phyloP scores from a whole-genome alignment of 1,139 yeast genomes.

The Arxiozyma heterogenica region DNA sequence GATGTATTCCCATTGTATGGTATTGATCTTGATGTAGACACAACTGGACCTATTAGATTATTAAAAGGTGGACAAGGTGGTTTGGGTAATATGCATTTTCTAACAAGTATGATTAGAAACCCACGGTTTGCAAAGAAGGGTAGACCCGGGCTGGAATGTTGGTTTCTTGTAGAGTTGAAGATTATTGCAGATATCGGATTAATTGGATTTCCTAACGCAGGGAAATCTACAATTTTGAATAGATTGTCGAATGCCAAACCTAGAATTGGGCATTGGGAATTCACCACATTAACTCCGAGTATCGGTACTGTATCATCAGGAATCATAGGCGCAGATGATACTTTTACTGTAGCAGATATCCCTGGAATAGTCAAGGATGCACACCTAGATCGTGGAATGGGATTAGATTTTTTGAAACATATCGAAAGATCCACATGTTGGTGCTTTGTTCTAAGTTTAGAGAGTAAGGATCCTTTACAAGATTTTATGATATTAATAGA shows the following conservation, averaged over 20 bases:
- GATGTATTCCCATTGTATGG: conserved; percentile 78
- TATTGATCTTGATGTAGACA: conserved; percentile 58
- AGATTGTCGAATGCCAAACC: conserved; percentile 91
- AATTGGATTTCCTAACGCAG: conserved; percentile 94
- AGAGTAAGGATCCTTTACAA: conserved; percentile 46
- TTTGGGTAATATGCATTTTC: conserved; percentile 90
- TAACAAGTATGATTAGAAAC: conserved; percentile 72
- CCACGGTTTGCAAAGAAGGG: conserved; percentile 84
- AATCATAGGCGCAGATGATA: conserved; percentile 49
- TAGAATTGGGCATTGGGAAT: conserved; percentile 92
- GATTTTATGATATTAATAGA: conserved; percentile 53
- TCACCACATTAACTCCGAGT: conserved; percentile 86
- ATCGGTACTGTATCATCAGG: conserved; percentile 64
- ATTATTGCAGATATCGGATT: conserved; percentile 86
- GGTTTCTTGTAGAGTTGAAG: conserved; percentile 73
- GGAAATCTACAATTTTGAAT: conserved; percentile 78
- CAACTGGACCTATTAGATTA: conserved; percentile 57
- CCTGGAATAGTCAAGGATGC: conserved; percentile 95
- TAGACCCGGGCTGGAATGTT: conserved; percentile 54
- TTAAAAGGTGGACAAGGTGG: conserved; percentile 89
- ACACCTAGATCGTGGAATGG: conserved; percentile 78
- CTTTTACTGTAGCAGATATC: conserved; percentile 92
- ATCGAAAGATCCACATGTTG: conserved; percentile 85
- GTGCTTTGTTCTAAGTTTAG: conserved; percentile 78
- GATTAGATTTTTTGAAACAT: conserved; percentile 83